Conservation (phyloP, 352 stramenopile genomes). For the Globisporangium spinosum region DNA sequence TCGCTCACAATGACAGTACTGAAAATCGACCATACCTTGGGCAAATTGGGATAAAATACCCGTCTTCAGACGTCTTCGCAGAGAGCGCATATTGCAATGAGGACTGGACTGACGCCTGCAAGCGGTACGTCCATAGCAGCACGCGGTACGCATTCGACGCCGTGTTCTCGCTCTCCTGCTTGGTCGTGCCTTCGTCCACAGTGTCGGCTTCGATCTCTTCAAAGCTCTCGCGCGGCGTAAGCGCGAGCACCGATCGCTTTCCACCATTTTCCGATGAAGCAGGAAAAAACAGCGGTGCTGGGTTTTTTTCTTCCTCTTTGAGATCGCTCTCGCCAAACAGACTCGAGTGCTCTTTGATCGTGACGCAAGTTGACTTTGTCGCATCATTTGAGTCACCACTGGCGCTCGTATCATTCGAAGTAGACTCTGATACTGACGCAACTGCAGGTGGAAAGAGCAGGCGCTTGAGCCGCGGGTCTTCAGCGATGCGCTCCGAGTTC, state of each 20-base stretch:
- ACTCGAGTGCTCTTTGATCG: constrained; percentile 18
- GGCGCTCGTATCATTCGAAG: background rate
- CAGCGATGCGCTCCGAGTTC: constrained; percentile 84
- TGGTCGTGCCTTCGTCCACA: constrained; percentile 40
- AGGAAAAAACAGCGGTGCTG: constrained; percentile 18
- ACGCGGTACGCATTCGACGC: constrained; percentile 68
- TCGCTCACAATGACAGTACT: background rate
- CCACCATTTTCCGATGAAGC: background rate
- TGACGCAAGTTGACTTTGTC: background rate
- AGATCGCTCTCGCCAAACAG: constrained; percentile 23
- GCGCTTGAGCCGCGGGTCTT: constrained; percentile 73
- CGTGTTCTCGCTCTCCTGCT: constrained; percentile 75
- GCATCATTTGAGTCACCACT: background rate
- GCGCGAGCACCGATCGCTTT: background rate
- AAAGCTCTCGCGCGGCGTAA: constrained; percentile 53
- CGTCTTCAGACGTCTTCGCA: constrained; percentile 76
- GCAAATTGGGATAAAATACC: constrained; percentile 77
- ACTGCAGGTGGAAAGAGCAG: constrained; percentile 42
- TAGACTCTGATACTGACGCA: constrained; percentile 21
- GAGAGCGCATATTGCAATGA: constrained; percentile 74
- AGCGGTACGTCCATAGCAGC: constrained; percentile 74
- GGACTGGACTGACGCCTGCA: constrained; percentile 71
- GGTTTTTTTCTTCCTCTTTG: constrained; percentile 35
- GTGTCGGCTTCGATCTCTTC: constrained; percentile 63
- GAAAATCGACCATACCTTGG: constrained; percentile 38